A percentile compares a stretch with the other conserved stretches of the same genome.
Conservation (phyloP, 2,329 filamentous ascomycete genomes). For the Paraphoma sp. region DNA sequence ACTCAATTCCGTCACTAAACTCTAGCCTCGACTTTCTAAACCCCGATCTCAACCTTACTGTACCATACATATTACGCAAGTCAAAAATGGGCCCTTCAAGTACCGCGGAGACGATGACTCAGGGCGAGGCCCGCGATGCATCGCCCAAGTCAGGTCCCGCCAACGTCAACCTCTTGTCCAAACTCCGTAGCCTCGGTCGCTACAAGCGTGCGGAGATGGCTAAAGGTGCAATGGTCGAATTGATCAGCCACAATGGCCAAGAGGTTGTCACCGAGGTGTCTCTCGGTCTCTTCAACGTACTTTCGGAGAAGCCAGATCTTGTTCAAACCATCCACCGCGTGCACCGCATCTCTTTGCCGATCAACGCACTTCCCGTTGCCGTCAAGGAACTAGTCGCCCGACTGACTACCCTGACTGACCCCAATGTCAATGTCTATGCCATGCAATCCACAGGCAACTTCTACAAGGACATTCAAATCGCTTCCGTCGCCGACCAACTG, state of each 20-base stretch:
- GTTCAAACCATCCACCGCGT: not conserved
- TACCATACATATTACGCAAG: no score
- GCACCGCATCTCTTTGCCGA: not conserved
- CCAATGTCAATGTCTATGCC: not conserved
- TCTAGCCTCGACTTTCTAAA: no score
- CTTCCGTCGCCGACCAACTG: not conserved
- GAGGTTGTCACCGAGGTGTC: not conserved
- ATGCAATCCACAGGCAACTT: not conserved
- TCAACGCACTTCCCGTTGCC: not conserved
- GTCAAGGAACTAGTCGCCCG: slow-evolving; percentile 1
- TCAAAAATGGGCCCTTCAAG: no score
- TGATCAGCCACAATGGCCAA: not conserved
- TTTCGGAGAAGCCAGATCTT: not conserved
- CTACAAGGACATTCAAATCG: not conserved
- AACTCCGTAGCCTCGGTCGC: not conserved
- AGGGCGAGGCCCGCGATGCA: not conserved
- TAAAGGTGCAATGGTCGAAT: not conserved
- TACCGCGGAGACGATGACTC: no score
- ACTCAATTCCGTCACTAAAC: no score
- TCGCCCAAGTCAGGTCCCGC: not conserved
- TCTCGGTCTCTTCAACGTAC: not conserved
- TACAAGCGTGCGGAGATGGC: not conserved
- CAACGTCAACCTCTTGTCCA: not conserved
- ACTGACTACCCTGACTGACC: not conserved
- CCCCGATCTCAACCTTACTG: no score